Conservation (phyloP, 1,284 basidiomycete species). For the Trametes versicolor region DNA sequence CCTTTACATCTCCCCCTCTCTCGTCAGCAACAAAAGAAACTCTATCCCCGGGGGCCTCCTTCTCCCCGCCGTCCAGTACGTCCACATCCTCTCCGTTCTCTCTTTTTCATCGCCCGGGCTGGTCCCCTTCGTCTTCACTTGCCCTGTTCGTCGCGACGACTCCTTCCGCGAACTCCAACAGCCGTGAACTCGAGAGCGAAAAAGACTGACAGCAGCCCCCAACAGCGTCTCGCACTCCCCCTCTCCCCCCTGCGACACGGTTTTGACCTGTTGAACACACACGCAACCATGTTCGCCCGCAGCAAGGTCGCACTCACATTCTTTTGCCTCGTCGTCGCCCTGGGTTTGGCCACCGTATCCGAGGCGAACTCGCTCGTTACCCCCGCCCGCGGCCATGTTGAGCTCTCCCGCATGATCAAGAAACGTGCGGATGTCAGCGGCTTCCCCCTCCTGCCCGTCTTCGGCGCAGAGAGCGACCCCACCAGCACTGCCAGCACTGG, state of each 20-base stretch:
- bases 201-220: conserved; percentile 18
- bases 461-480: conserved; percentile 36
- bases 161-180: conserved; percentile 11
- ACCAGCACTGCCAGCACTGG: conserved; percentile 17
- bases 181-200: conserved; percentile 8
- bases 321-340: conserved; percentile 64
- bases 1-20: conserved; percentile 34
- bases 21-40: conserved; percentile 32
- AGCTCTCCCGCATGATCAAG: conserved; percentile 72
- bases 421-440: conserved; percentile 55
- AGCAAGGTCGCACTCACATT: conserved; percentile 66
- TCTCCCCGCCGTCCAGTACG: conserved; percentile 32
- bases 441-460: conserved; percentile 30
- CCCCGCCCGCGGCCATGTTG: conserved; percentile 60
- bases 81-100: conserved; percentile 21
- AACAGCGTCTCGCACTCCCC: conserved; percentile 26
- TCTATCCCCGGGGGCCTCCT: conserved; percentile 25
- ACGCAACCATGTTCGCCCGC: conserved; percentile 53
- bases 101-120: conserved; percentile 28
- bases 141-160: conserved; percentile 15
- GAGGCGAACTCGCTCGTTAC: conserved; percentile 58
- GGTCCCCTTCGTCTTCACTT: conserved; percentile 26
- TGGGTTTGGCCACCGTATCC: conserved; percentile 54
- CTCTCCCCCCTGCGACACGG: conserved; percentile 27
- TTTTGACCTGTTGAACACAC: conserved; percentile 27